Evolutionary conservation across 2,329 filamentous ascomycete genomes (phyloP), one percentile per base, ranked within the genome.

Genomic region (Colletotrichum sublineola): DNA sequence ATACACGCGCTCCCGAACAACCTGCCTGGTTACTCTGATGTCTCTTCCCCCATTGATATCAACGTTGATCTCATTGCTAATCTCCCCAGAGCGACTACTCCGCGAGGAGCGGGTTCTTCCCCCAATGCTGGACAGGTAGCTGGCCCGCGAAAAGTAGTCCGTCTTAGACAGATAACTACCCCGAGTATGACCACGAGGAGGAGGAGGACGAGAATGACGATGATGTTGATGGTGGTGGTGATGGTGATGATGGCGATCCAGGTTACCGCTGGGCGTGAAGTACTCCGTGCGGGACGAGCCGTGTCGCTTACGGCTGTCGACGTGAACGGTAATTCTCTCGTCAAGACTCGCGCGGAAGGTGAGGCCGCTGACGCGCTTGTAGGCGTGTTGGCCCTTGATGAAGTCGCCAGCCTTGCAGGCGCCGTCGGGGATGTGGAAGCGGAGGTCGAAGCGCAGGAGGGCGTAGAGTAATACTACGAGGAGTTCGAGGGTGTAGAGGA

Each of bases 401-500:
- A 88, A 88, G 77, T 86, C 84, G 5, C 89, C 89, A 0, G 89
- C 87, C 0, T 84, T 87, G 56, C 86, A 86, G 78, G 90, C 90
- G 56, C 92, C 92, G 78, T 96, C 84, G 68, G 71, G 71, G 57
- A 73, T 53, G 57, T 92, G 87, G 83, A 96, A 97, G 53, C 93
- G 88, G 73, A 87, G 86, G 79, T 97, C 95, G 73, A 96, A 90
- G 42, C 94, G 88, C 29, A 87, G 81, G 20, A 92, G 77, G 0
- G 91, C 86, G 81, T 93, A 96, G 11, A 91, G 82, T 65, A 86
- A 87, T 5, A 96, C 86, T 48, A 94, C 90, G 33, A 92, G 78
- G 52, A 95, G 83, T 81, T 97, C 95, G 48, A 95, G 85, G 20
- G 84, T 84, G 78, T 93, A 97, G 82, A 94, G 93, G 84, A 96